A percentile compares a stretch with the other conserved stretches of the same genome.
Conservation (phyloP, 2,329 filamentous ascomycete genomes). For the Ophiostoma montium region DNA sequence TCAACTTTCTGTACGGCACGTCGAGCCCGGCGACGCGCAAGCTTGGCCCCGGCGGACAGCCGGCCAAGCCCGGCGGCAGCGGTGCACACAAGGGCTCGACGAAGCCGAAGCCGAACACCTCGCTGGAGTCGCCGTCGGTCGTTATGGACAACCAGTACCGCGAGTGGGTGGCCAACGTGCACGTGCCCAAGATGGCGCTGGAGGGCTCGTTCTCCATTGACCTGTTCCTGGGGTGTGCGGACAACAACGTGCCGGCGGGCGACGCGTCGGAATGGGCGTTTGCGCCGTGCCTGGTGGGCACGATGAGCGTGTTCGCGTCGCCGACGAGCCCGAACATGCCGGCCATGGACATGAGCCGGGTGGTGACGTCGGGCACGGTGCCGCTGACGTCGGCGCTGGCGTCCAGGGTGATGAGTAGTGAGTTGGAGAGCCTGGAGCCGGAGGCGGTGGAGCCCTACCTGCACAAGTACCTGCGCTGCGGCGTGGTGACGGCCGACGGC, state of each 20-base stretch:
- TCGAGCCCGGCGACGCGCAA: not conserved
- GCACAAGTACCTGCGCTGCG: conserved; percentile 22
- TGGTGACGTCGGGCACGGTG: conserved; percentile 32
- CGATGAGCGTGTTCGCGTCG: conserved; percentile 40
- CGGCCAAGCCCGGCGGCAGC: not conserved
- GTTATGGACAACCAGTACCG: conserved; percentile 30
- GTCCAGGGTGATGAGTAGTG: conserved; percentile 24
- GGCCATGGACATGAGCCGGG: conserved; percentile 17
- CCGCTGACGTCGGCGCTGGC: conserved; percentile 37
- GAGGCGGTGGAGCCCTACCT: conserved; percentile 28
- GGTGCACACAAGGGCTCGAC: not conserved
- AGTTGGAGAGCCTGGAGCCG: conserved; percentile 24
- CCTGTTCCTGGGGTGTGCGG: conserved; percentile 56
- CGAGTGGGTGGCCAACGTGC: conserved; percentile 57
- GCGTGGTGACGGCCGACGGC: conserved; percentile 19
- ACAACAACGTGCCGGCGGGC: conserved; percentile 20
- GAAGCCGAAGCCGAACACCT: not conserved
- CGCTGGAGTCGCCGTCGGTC: conserved; percentile 13
- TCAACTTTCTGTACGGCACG: conserved; percentile 48
- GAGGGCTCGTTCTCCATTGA: conserved; percentile 49
- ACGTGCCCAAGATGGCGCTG: conserved; percentile 44
- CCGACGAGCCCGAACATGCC: conserved; percentile 12
- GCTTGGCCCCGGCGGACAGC: too few species aligned
- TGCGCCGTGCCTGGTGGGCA: conserved; percentile 44
- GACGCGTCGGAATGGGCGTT: conserved; percentile 35